A percentile compares a stretch with the other conserved stretches of the same genome.
These are phyloP conservation scores for Ustilago curta DNA, from an alignment of 1,284 basidiomycete species.

Conservation along the genomic window DNA sequence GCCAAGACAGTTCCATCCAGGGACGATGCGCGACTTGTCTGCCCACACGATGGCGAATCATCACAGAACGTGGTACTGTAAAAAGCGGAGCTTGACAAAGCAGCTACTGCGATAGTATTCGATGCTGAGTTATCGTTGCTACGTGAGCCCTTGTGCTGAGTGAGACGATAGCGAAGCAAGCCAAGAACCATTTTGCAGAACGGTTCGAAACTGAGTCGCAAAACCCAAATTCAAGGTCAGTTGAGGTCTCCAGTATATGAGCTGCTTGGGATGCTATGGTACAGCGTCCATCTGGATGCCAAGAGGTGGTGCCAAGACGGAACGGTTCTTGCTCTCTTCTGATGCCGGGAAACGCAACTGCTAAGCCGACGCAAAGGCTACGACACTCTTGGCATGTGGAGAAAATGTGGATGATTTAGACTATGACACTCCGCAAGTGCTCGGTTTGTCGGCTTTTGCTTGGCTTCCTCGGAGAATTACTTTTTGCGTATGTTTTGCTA, in stretches of 20 bases:
- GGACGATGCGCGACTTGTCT: constrained; percentile 3
- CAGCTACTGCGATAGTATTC: neutral
- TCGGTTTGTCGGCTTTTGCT: neutral
- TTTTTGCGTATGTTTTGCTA: constrained; percentile 7
- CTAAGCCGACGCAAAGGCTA: constrained; percentile 12
- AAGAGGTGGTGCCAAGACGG: constrained; percentile 23
- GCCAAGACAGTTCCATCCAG: constrained; percentile 17
- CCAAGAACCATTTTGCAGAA: constrained; percentile 2
- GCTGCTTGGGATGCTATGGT: neutral
- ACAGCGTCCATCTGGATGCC: neutral
- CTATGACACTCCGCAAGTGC: constrained; percentile 6
- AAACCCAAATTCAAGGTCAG: too few species aligned
- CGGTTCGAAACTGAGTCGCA: neutral
- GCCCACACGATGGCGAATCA: neutral
- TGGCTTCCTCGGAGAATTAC: constrained; percentile 26
- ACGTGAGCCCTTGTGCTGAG: too few species aligned
- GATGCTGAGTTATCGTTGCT: too few species aligned
- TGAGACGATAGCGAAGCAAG: neutral
- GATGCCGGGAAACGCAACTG: neutral
- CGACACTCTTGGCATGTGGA: constrained; percentile 38
- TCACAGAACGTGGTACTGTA: neutral
- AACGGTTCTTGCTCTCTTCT: constrained; percentile 39
- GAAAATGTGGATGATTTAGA: neutral
- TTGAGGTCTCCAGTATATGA: too few species aligned
- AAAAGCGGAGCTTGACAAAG: neutral